Percentiles rank a stretch among this genome's conserved stretches.
Conservation (phyloP, 208 protist genomes). For the Crithidia acanthocephali region DNA sequence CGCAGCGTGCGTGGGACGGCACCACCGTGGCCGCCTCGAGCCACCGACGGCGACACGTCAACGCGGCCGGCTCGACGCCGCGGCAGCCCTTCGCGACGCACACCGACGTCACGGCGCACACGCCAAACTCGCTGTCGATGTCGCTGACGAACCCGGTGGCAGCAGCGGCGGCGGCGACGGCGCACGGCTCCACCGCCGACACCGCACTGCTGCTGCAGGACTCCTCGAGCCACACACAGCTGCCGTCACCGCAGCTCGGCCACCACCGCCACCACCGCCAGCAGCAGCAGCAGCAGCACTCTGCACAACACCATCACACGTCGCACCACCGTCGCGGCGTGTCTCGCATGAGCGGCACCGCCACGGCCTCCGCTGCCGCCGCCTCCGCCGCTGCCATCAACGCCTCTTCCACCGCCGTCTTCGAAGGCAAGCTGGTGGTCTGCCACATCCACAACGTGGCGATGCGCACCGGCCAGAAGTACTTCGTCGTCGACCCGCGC, state of each 20-base stretch:
- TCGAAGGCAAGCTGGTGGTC: conserved; percentile 70
- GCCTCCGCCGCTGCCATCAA: background rate
- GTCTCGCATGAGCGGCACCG: background rate
- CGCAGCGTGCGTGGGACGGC: conserved; percentile 24
- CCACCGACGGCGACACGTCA: background rate
- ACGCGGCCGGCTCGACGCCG: background rate
- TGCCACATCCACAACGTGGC: conserved; percentile 77
- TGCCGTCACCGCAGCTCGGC: background rate
- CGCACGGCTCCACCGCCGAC: background rate
- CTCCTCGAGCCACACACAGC: conserved; percentile 1
- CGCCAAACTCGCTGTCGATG: conserved; percentile 5
- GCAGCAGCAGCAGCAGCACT: background rate
- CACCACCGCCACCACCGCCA: conserved; percentile 7
- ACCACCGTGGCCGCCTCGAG: conserved; percentile 9
- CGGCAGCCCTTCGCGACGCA: background rate
- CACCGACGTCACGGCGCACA: background rate
- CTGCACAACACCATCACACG: conserved; percentile 10
- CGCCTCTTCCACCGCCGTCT: conserved; percentile 29
- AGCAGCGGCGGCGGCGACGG: background rate
- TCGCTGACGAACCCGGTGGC: too few species aligned
- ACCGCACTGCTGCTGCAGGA: background rate
- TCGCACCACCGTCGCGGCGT: conserved; percentile 1
- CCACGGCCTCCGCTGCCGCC: conserved; percentile 2
- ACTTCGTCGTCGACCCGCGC: conserved; percentile 81
- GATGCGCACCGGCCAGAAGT: conserved; percentile 55